Conservation (phyloP, 2,329 filamentous ascomycete species). For the Sphaerulina musiva region DNA sequence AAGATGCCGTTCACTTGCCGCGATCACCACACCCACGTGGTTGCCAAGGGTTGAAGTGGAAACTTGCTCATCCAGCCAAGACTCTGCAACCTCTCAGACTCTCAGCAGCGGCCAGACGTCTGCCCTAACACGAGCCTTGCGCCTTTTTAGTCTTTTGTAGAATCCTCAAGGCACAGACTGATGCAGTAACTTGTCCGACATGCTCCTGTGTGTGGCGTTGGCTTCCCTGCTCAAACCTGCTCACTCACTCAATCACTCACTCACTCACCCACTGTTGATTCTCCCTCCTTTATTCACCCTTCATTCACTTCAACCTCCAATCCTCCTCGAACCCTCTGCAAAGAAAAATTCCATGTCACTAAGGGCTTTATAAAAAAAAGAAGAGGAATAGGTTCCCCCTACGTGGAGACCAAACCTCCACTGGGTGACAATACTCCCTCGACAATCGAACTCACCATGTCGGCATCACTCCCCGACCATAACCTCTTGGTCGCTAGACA, state of each 20-base stretch:
- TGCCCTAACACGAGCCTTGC: background rate
- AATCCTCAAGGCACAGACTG: background rate
- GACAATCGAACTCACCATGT: no score
- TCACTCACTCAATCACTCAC: slow-evolving; percentile 5
- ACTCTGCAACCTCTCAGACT: background rate
- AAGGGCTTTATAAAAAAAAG: no score
- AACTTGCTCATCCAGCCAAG: background rate
- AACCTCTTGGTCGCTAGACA: slow-evolving; percentile 1
- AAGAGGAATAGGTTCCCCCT: no score
- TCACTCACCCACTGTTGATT: background rate
- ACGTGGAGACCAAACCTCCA: background rate
- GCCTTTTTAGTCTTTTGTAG: background rate
- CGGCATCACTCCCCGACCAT: background rate
- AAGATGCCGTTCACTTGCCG: no score
- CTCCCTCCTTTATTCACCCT: background rate
- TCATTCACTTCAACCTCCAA: no score
- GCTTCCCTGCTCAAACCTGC: slow-evolving; percentile 13
- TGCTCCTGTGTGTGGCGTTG: background rate
- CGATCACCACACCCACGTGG: no score
- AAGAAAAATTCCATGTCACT: background rate
- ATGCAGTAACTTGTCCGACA: background rate
- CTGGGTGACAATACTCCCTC: no score
- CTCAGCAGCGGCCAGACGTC: background rate
- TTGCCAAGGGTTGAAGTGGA: background rate
- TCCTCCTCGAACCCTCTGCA: background rate